These are phyloP conservation scores for Xanthoconium separans DNA, from an alignment of 1,284 basidiomycete species.

Conservation along the genomic window DNA sequence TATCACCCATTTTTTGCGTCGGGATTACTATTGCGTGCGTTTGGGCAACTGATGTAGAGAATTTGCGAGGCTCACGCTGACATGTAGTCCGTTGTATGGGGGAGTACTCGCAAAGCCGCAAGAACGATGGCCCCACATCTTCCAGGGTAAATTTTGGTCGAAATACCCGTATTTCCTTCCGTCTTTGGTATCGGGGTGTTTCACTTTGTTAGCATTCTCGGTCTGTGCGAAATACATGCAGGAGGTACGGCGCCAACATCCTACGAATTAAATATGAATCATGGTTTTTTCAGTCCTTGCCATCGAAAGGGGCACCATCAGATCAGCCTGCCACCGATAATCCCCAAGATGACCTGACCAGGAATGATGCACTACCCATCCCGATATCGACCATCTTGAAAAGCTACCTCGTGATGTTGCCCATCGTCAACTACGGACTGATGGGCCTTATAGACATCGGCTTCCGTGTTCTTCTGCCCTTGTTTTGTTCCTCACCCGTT, in stretches of 20 bases:
- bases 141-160: slow-evolving; percentile 46
- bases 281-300: slow-evolving; percentile 18
- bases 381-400: slow-evolving; percentile 39
- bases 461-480: slow-evolving; percentile 60
- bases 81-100: slow-evolving; percentile 47
- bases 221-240: slow-evolving; percentile 56
- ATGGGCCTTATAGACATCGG: slow-evolving; percentile 57
- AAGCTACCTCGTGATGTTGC: slow-evolving; percentile 49
- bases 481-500: slow-evolving; percentile 42
- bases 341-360: neutral
- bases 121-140: slow-evolving; percentile 44
- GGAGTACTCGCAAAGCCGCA: slow-evolving; percentile 48
- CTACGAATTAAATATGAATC: neutral
- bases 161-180: slow-evolving; percentile 56
- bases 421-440: slow-evolving; percentile 45
- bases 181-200: slow-evolving; percentile 55
- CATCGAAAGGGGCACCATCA: neutral
- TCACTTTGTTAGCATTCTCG: slow-evolving; percentile 53
- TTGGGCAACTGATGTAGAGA: neutral
- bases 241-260: slow-evolving; percentile 40
- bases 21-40: slow-evolving; percentile 29
- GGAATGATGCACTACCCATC: slow-evolving; percentile 17
- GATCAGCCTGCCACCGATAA: neutral
- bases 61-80: slow-evolving; percentile 38
- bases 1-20: slow-evolving; percentile 24